Percentiles rank a stretch among this genome's conserved stretches.
phyloP scores from a whole-genome alignment of 225 moss, liverwort and hornwort species.

The Marchantia paleacea region DNA sequence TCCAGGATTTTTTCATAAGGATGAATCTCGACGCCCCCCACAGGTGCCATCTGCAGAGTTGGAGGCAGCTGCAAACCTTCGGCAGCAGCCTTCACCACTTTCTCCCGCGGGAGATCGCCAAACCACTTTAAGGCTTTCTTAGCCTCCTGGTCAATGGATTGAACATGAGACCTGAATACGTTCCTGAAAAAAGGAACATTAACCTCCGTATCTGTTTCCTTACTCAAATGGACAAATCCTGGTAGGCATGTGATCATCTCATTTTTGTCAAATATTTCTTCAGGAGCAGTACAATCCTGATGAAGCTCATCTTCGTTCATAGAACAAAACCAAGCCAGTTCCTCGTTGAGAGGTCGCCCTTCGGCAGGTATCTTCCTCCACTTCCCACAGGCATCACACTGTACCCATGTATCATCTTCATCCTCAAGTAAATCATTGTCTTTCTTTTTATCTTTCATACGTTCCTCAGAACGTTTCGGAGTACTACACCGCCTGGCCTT shows the following conservation, averaged over 20 bases:
- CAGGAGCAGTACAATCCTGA: slow-evolving; percentile 69
- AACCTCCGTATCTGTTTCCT: slow-evolving; percentile 39
- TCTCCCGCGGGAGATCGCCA: slow-evolving; percentile 55
- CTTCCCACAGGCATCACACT: slow-evolving; percentile 95
- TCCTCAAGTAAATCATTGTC: slow-evolving; percentile 26
- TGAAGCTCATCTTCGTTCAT: slow-evolving; percentile 76
- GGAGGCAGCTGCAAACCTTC: slow-evolving; percentile 75
- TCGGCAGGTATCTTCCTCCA: slow-evolving; percentile 83
- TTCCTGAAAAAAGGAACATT: slow-evolving; percentile 80
- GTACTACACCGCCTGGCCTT: slow-evolving; percentile 19
- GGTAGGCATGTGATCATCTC: slow-evolving; percentile 77
- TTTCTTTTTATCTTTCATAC: slow-evolving; percentile 6
- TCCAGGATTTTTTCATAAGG: slow-evolving; percentile 57
- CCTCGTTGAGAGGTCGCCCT: slow-evolving; percentile 51
- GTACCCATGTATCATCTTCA: slow-evolving; percentile 73
- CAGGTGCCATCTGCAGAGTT: slow-evolving; percentile 54
- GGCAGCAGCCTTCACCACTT: slow-evolving; percentile 58
- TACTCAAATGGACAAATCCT: slow-evolving; percentile 67
- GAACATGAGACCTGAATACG: slow-evolving; percentile 72
- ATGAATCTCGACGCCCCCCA: slow-evolving; percentile 53
- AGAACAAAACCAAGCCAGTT: slow-evolving; percentile 90
- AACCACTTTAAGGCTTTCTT: slow-evolving; percentile 70
- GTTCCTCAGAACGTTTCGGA: neutral
- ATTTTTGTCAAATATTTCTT: slow-evolving; percentile 57
- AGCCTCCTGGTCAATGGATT: slow-evolving; percentile 58